Evolutionary conservation across 164 flowering plant species (phyloP), one percentile per base, ranked within the genome.

Genomic region (Umbellularia californica): DNA sequence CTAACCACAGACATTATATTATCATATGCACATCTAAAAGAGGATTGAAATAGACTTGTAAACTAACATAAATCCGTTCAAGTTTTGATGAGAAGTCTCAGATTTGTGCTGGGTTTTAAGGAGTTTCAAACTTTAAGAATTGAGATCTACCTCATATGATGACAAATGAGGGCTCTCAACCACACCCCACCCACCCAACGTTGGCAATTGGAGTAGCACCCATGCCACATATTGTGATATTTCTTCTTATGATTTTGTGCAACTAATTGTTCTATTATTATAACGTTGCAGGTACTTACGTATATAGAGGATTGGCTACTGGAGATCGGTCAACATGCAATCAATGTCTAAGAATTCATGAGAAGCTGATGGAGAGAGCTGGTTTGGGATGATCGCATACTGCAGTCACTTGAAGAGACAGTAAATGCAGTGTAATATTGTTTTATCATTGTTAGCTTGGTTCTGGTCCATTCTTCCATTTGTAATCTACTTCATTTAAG

Each of bases 251-350:
- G 10, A 35, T 35, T 35, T 35, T 35, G 47, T 35, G 10, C 47
- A 35, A 35, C 47, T 35, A 35, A 0, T 35, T 35, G 47, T 35
- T 35, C 47, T 35, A 35, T 7, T 35, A 35, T 35, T 35, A 6
- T 35, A 35, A 35, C 47, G 47, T 71, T 80, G 22, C 83, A 93
- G 98, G 88, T 93, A 95, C 78, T 80, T 93, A 79, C 92, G 93
- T 69, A 79, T 93, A 95, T 69, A 88, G 95, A 81, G 99, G 99
- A 5, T 80, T 95, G 78, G 87, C 99, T 24, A 95, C 97, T 51
- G 97, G 98, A 75, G 98, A 95, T 81, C 92, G 97, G 25, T 95
- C 98, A 22, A 95, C 98, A 17, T 93, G 99, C 68, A 96, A 95
- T 69, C 99, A 93, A 64, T 95, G 97, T 82, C 89, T 93, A 27